phyloP scores from a whole-genome alignment of 768 basidiomycete species.

The Lactifluus piperatus region DNA sequence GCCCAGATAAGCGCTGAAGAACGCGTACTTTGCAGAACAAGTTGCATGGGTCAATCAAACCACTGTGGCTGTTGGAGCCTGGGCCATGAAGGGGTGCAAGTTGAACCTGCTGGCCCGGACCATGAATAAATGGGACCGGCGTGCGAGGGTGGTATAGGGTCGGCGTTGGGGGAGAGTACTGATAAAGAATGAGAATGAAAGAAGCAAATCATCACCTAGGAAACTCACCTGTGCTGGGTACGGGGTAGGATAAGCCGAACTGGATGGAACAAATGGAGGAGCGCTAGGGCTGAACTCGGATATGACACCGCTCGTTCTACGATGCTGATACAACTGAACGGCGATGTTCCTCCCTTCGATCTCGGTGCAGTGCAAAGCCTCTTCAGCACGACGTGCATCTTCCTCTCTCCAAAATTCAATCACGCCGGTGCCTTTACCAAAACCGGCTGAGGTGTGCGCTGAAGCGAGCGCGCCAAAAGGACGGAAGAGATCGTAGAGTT shows the following conservation, averaged over 20 bases:
- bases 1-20: neutral
- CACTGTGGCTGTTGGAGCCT: slow-evolving; percentile 77
- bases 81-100: slow-evolving; percentile 65
- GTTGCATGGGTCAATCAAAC: slow-evolving; percentile 85
- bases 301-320: slow-evolving; percentile 42
- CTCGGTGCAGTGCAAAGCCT: slow-evolving; percentile 76
- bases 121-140: slow-evolving; percentile 59
- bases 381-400: slow-evolving; percentile 70
- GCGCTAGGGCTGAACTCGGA: slow-evolving; percentile 68
- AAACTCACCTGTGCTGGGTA: slow-evolving; percentile 51
- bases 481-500: slow-evolving; percentile 79
- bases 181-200: neutral
- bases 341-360: slow-evolving; percentile 79
- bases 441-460: slow-evolving; percentile 61
- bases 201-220: neutral
- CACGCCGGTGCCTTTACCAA: slow-evolving; percentile 69
- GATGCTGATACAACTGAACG: slow-evolving; percentile 67
- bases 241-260: slow-evolving; percentile 41
- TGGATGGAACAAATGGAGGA: slow-evolving; percentile 67
- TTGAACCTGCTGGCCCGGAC: slow-evolving; percentile 87
- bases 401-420: slow-evolving; percentile 86
- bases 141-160: slow-evolving; percentile 33
- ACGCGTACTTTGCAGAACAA: slow-evolving; percentile 71
- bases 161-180: slow-evolving; percentile 67
- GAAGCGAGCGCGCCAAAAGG: slow-evolving; percentile 79